Evolutionary conservation across 805 yeast species (phyloP).

Genomic region (Starmera quercuum): DNA sequence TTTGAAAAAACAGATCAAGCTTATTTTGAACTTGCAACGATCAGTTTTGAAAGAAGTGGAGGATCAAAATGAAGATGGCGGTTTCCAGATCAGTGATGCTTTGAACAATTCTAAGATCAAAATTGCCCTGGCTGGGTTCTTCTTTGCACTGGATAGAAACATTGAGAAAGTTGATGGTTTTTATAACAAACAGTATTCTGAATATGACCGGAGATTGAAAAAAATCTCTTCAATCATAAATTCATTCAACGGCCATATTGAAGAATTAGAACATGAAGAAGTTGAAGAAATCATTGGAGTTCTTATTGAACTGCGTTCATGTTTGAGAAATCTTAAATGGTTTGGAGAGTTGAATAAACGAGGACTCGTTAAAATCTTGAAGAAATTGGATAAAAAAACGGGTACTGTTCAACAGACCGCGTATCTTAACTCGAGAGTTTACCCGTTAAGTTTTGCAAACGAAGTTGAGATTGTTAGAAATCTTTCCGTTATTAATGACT

Average conservation of each 20-base stretch:
- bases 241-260: slow-evolving; percentile 25
- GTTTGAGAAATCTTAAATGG: slow-evolving; percentile 83
- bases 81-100: slow-evolving; percentile 19
- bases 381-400: slow-evolving; percentile 81
- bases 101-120: slow-evolving; percentile 36
- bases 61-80: slow-evolving; percentile 11
- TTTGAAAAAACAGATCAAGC: slow-evolving; percentile 73
- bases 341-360: slow-evolving; percentile 87
- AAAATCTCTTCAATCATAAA: slow-evolving; percentile 31
- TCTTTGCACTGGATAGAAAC: slow-evolving; percentile 71
- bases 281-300: slow-evolving; percentile 57
- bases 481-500: slow-evolving; percentile 43
- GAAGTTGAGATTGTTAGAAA: slow-evolving; percentile 49
- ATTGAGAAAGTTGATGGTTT: slow-evolving; percentile 77
- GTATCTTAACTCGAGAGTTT: slow-evolving; percentile 60
- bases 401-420: slow-evolving; percentile 49
- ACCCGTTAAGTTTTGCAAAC: slow-evolving; percentile 71
- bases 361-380: slow-evolving; percentile 82
- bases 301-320: slow-evolving; percentile 66
- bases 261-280: slow-evolving; percentile 42
- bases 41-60: slow-evolving; percentile 19
- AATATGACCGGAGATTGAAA: slow-evolving; percentile 63
- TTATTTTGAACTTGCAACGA: slow-evolving; percentile 39
- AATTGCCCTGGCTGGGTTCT: slow-evolving; percentile 53
- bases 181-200: slow-evolving; percentile 63